Conservation (phyloP, 2,329 filamentous ascomycete species). For the Botrytis cinerea region DNA sequence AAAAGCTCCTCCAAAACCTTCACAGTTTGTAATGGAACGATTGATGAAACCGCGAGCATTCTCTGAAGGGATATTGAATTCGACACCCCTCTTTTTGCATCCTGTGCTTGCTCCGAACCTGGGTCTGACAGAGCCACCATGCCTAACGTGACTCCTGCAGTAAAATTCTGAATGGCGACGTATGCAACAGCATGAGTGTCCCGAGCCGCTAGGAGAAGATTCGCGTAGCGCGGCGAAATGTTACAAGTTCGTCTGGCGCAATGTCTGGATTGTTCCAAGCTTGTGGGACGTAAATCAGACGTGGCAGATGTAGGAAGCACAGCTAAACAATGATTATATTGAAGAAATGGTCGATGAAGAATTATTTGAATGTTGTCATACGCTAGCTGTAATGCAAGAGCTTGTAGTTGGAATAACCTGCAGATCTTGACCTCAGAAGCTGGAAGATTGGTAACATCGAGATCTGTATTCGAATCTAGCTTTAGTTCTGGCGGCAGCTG, state of each 20-base stretch:
- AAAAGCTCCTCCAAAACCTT: neutral
- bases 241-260: neutral
- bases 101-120: neutral
- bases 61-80: neutral
- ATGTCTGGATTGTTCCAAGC: neutral
- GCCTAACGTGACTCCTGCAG: neutral
- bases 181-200: neutral
- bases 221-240: neutral
- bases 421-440: neutral
- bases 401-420: neutral
- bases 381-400: neutral
- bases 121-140: neutral
- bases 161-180: neutral
- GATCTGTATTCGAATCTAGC: neutral
- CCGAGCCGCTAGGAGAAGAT: neutral
- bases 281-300: neutral
- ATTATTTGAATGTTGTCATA: neutral
- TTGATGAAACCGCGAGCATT: neutral
- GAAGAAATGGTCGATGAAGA: neutral
- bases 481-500: neutral
- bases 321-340: neutral
- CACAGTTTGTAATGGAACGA: neutral
- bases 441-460: neutral
- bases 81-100: neutral
- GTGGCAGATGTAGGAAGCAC: neutral